These are phyloP conservation scores for maize (Zea mays) DNA, from an alignment of 176 grass and related monocot genomes.

Conservation along the genomic window Zm-B73-REFERENCE-NAM-5.0 NC_050100.1:193318001-193318500, in stretches of 20 bases:
- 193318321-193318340: conserved; percentile 10
- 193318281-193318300: too few relatives aligned
- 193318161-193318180: conserved; percentile 80
- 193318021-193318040: too few relatives aligned
- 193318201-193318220: conserved; percentile 63
- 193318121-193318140: conserved; percentile 99
- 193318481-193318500: neutral
- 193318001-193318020: neutral
- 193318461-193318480: neutral
- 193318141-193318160: conserved; percentile 99
- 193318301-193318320: conserved; percentile 6
- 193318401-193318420: neutral
- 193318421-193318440: neutral
- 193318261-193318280: neutral
- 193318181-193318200: conserved; percentile 77
- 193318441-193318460: neutral
- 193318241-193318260: neutral
- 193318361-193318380: neutral
- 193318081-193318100: conserved; percentile 22
- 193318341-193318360: neutral
- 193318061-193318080: neutral
- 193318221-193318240: conserved; percentile 54
- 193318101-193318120: conserved; percentile 75
- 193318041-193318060: too few relatives aligned
- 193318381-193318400: neutral